Base-by-base conservation (phyloP, 2,329 filamentous ascomycete genomes). In the Alternaria incomplexa region DNA sequence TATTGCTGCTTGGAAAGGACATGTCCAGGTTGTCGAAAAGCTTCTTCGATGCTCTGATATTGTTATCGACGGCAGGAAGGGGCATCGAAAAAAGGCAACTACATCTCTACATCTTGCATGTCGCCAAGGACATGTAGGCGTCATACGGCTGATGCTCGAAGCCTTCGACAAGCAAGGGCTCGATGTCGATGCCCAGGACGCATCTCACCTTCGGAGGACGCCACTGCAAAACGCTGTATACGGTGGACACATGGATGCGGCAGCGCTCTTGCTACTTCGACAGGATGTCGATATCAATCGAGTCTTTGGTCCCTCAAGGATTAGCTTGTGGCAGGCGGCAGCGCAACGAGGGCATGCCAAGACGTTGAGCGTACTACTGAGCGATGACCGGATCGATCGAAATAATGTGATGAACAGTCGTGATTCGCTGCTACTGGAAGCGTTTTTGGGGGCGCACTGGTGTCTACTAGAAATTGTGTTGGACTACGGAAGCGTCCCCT, bases 221-320 rank as follows among this genome's bases (percentile, higher is more conserved):
- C 52, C 52, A 20, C 20, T 55, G 5, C 23, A 45, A 9, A 4
- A 1, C 6, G 36, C 36, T 20, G 36, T 45, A 3, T 2, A 3
- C 4, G 2, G 13, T 7, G 36, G 52, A 9, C 12, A 26, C 15
- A 6, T 8, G 2, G n/a, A 26, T 2, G 12, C 44, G 5, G 36
- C 30, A 6, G 17, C n/a, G 10, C 23, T 44, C 7, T 28, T 55
- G 10, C 12, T n/a, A n/a, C 17, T 4, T 28, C 36, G 36, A 11
- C 36, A 11, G 13, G 36, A 45, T 3, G 9, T 45, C 12, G n/a
- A 45, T 23, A 7, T 55, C 7, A 55, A 45, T 26, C 22, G 45
- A 25, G 1, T 13, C 22, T n/a, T 20, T 10, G 6, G 3, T 10
- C 15, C 0, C 3, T 25, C 22, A 4, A 10, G 1, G 3, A 5